These are phyloP conservation scores for Rhizophagus clarus DNA, from an alignment of 192 early-diverging fungal genomes.

Conservation along the genomic window DNA sequence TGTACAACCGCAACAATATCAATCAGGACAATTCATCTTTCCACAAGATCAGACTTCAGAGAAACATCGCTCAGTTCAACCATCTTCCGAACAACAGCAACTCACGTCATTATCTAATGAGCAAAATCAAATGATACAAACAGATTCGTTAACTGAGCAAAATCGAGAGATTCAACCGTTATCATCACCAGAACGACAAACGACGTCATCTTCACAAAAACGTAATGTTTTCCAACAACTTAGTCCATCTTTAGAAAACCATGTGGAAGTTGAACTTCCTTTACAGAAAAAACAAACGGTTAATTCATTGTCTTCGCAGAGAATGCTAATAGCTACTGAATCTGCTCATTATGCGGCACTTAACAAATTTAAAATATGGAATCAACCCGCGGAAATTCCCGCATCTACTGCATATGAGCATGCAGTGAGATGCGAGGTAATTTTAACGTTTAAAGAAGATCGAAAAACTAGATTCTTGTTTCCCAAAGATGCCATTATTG, in stretches of 20 bases:
- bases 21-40: background rate
- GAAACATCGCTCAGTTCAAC: background rate
- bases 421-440: conserved; percentile 43
- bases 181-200: background rate
- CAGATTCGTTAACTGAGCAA: background rate
- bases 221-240: background rate
- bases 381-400: background rate
- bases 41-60: background rate
- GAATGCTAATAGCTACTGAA: background rate
- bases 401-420: conserved; percentile 7
- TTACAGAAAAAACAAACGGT: background rate
- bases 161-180: background rate
- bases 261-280: background rate
- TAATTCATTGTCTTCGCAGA: background rate
- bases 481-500: conserved; percentile 58
- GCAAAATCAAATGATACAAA: background rate
- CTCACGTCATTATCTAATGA: background rate
- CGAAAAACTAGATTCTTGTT: conserved; percentile 51
- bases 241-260: background rate
- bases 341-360: background rate
- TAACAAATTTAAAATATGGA: background rate
- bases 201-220: background rate
- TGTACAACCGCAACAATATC: background rate
- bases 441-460: conserved; percentile 61
- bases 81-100: background rate